Evolutionary conservation across 2,329 filamentous ascomycete genomes (phyloP), one percentile per base, ranked within the genome.

Genomic region (Endothia cerciana): DNA sequence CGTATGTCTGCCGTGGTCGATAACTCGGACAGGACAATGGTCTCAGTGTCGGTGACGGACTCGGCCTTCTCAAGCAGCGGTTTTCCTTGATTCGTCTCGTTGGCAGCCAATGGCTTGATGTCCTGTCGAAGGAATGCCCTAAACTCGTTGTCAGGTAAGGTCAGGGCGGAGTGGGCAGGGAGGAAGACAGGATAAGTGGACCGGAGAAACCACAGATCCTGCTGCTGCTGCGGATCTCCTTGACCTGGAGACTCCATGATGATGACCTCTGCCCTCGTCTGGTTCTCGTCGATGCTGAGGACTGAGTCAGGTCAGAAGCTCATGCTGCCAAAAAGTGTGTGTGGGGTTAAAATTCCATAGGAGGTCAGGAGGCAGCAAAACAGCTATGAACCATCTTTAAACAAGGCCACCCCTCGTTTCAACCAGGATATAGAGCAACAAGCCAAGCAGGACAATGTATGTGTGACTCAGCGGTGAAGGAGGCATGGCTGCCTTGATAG

Each of bases 141-240:
- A 49, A 80, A 80, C 4, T 78, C 74, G n/a, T 70, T 67, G 8
- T 70, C 69, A 0, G 77, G 63, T 22, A 74, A 69, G 49, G 70
- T 73, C 56, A 81, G 70, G 22, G 74, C 78, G n/a, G 76, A 72
- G 49, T 77, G 71, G 10, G 68, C 65, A 1, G 80, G 79, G 55
- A 81, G 74, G 15, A 75, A 68, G 38, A 82, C 79, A 0, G 79
- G 78, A 38, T 71, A 75, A 0, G 72, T 75, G 11, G 76, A 76
- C 63, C 74, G 74, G 60, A 82, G 74, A 68, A 78, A 81, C 77
- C 79, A 82, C 19, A 74, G 72, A 22, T 70, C 59, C 25, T 49
- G 53, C 11, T 36, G 6, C 33, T 43, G n/a, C 0, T 60, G 19
- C 13, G 28, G 3, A 8, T 49, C 22, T 33, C 30, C 25, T 10